These are phyloP conservation scores for Hyaloperonospora brassicae DNA, from an alignment of 352 stramenopile species.

Conservation along the genomic window DNA sequence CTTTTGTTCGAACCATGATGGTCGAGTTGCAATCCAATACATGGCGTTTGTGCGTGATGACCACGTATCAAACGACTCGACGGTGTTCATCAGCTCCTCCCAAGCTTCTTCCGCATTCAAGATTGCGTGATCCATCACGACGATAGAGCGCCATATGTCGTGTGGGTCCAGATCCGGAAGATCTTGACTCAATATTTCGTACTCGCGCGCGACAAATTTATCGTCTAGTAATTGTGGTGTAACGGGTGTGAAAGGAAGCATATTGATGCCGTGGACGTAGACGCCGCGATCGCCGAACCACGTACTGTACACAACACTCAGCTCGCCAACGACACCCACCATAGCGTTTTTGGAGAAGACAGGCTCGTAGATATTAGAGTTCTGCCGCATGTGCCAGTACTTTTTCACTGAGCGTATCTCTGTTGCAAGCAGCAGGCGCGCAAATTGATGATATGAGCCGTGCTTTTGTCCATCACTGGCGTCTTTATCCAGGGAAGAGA, in stretches of 20 bases:
- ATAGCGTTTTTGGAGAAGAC: constrained; percentile 71
- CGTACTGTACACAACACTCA: constrained; percentile 74
- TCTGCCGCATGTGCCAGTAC: constrained; percentile 93
- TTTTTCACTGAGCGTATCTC: constrained; percentile 90
- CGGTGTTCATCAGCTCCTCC: constrained; percentile 45
- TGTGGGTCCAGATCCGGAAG: constrained; percentile 28
- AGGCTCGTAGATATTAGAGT: constrained; percentile 70
- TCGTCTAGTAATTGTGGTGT: constrained; percentile 53
- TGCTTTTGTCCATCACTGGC: constrained; percentile 16
- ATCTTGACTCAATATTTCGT: constrained; percentile 39
- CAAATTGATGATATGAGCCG: constrained; percentile 76
- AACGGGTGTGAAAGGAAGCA: constrained; percentile 77
- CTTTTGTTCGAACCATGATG: constrained; percentile 56
- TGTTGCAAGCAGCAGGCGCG: constrained; percentile 85
- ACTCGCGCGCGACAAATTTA: constrained; percentile 49
- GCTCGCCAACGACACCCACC: constrained; percentile 70
- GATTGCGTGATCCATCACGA: constrained; percentile 68
- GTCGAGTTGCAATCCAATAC: constrained; percentile 65
- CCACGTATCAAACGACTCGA: constrained; percentile 62
- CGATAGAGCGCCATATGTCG: constrained; percentile 70
- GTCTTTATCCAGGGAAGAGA: constrained; percentile 51
- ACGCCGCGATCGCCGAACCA: constrained; percentile 72
- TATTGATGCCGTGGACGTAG: constrained; percentile 80
- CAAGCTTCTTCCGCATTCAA: constrained; percentile 47
- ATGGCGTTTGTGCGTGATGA: constrained; percentile 66